These are phyloP conservation scores for Psilocybe subaeruginosa DNA, from an alignment of 768 basidiomycete genomes.

Conservation along the genomic window DNA sequence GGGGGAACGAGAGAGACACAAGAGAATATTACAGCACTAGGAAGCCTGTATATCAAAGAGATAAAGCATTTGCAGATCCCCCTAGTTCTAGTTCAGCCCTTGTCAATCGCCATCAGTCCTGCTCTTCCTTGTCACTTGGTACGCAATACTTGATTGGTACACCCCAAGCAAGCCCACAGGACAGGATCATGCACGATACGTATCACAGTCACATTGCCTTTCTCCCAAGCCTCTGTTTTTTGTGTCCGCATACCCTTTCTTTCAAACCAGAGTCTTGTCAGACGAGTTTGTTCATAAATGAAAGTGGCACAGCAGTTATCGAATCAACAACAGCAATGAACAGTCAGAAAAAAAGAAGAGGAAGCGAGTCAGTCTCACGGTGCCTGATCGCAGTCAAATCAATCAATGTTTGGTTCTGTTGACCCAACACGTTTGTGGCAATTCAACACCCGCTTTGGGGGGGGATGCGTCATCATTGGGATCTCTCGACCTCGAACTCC, in stretches of 20 bases:
- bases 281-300: too few species aligned
- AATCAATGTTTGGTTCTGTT: not conserved
- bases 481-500: not conserved
- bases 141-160: not conserved
- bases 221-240: not conserved
- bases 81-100: constrained; percentile 23
- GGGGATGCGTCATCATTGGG: too few species aligned
- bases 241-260: too few species aligned
- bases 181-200: not conserved
- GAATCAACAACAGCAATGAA: too few species aligned
- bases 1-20: not conserved
- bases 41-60: constrained; percentile 4
- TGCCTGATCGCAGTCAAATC: not conserved
- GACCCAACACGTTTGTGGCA: not conserved
- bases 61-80: constrained; percentile 26
- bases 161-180: not conserved
- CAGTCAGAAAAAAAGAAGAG: not conserved
- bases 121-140: constrained; percentile 29
- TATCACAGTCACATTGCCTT: constrained; percentile 18
- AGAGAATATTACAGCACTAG: constrained; percentile 10
- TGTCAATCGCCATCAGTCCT: constrained; percentile 27
- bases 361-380: not conserved
- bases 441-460: not conserved
- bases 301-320: too few species aligned
- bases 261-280: too few species aligned